A percentile compares a stretch with the other conserved stretches of the same genome.
Conservation (phyloP, 2,329 filamentous ascomycete species). For the Alternaria gansuensis region DNA sequence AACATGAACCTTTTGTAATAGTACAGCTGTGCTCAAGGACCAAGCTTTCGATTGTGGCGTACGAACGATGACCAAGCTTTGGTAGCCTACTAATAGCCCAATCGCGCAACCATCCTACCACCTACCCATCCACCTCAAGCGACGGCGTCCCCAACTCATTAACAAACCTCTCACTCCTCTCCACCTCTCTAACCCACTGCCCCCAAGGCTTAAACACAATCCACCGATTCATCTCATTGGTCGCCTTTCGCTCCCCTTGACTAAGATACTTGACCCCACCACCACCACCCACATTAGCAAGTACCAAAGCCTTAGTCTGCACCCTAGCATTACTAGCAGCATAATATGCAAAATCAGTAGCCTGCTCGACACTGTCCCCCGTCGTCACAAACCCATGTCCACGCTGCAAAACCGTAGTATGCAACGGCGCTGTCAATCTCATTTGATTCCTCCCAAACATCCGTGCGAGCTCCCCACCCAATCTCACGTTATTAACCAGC, state of each 20-base stretch:
- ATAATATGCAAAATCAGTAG: slow-evolving; percentile 53
- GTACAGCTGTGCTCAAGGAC: neutral
- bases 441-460: slow-evolving; percentile 33
- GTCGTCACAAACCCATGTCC: slow-evolving; percentile 54
- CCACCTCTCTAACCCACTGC: slow-evolving; percentile 53
- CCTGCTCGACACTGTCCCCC: slow-evolving; percentile 48
- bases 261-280: slow-evolving; percentile 40
- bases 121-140: neutral
- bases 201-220: slow-evolving; percentile 51
- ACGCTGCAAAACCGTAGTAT: slow-evolving; percentile 49
- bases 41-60: neutral
- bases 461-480: slow-evolving; percentile 36
- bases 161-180: slow-evolving; percentile 42
- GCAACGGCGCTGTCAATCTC: slow-evolving; percentile 31
- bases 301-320: slow-evolving; percentile 46
- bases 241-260: slow-evolving; percentile 47
- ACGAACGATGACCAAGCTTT: neutral
- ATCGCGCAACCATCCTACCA: neutral
- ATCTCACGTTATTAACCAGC: slow-evolving; percentile 32
- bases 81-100: neutral
- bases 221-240: slow-evolving; percentile 45
- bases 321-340: slow-evolving; percentile 48
- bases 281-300: slow-evolving; percentile 33
- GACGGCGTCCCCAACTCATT: slow-evolving; percentile 42
- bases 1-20: slow-evolving; percentile 7